Evolutionary conservation across 78 protist genomes (phyloP).

Genomic region (Mastigamoeba balamuthi): DNA sequence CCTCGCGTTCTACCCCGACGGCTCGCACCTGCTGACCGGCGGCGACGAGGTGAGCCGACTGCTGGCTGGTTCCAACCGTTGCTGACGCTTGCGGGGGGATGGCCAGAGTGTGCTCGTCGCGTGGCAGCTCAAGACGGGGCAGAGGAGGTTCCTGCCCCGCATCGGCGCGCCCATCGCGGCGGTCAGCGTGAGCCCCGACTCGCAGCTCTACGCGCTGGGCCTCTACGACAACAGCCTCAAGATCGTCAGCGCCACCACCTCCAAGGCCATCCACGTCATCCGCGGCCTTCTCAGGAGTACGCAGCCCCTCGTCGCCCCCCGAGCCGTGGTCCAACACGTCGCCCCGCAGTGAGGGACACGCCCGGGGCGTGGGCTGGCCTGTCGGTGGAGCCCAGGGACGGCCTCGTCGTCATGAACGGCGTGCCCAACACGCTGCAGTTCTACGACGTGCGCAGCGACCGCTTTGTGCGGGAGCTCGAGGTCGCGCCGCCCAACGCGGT

Average conservation of each 20-base stretch:
- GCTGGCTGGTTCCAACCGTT: no score
- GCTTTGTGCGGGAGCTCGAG: not conserved
- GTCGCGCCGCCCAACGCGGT: not conserved
- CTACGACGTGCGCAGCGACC: not conserved
- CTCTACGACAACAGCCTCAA: not conserved
- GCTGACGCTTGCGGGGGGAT: no score
- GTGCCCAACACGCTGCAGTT: not conserved
- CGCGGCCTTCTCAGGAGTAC: not conserved
- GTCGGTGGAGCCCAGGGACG: not conserved
- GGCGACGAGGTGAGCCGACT: slow-evolving; percentile 16
- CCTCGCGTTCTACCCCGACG: not conserved
- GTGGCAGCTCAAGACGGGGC: slow-evolving; percentile 12
- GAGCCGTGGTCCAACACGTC: not conserved
- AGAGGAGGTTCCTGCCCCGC: slow-evolving; percentile 11
- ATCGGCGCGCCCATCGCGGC: slow-evolving; percentile 2
- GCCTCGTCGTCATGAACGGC: not conserved
- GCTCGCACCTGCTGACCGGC: slow-evolving; percentile 5
- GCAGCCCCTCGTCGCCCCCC: not conserved
- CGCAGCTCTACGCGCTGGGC: not conserved
- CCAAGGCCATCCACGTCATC: no score
- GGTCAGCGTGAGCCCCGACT: not conserved
- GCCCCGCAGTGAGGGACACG: not conserved
- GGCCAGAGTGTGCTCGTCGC: slow-evolving; percentile 23
- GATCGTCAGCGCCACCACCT: no score
- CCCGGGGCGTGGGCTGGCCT: not conserved